Percentiles rank a stretch among this genome's conserved stretches.
Conservation (phyloP, 2,329 filamentous ascomycete species). For the Nemania diffusa region DNA sequence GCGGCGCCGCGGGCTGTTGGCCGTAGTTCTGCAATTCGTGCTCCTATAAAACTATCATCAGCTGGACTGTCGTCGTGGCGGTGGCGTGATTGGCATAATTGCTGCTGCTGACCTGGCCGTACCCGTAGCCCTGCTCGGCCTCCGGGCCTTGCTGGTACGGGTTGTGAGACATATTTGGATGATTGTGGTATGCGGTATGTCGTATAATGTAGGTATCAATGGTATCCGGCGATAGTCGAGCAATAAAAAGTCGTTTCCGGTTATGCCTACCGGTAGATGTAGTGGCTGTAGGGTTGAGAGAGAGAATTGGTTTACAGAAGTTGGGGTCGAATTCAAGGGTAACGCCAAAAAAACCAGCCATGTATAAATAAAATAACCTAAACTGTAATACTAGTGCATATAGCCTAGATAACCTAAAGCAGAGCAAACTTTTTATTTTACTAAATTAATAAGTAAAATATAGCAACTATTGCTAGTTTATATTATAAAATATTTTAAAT, state of each 20-base stretch:
- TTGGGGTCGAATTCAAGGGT: too few relatives aligned
- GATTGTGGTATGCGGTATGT: neutral
- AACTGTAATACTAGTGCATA: neutral
- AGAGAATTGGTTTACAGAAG: neutral
- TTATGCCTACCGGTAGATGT: neutral
- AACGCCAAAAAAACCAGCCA: too few relatives aligned
- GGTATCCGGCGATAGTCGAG: neutral
- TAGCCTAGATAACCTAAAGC: too few relatives aligned
- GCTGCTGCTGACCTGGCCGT: constrained; percentile 55
- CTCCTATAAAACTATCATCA: constrained; percentile 41
- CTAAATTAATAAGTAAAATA: too few relatives aligned
- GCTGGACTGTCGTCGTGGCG: neutral
- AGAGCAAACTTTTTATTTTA: too few relatives aligned
- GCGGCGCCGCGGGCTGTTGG: constrained; percentile 40
- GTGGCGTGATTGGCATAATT: neutral
- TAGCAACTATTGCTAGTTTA: too few relatives aligned
- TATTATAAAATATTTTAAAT: too few relatives aligned
- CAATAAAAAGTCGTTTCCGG: neutral
- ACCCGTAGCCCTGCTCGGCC: constrained; percentile 59
- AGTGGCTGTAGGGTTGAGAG: neutral
- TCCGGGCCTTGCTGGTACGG: constrained; percentile 68
- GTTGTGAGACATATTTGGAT: constrained; percentile 68
- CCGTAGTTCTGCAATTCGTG: constrained; percentile 67
- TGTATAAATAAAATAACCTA: too few relatives aligned
- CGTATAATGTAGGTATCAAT: neutral